Evolutionary conservation across 352 stramenopile genomes (phyloP), one percentile per base, ranked within the genome.

Genomic region (Phytopythium boreale): DNA sequence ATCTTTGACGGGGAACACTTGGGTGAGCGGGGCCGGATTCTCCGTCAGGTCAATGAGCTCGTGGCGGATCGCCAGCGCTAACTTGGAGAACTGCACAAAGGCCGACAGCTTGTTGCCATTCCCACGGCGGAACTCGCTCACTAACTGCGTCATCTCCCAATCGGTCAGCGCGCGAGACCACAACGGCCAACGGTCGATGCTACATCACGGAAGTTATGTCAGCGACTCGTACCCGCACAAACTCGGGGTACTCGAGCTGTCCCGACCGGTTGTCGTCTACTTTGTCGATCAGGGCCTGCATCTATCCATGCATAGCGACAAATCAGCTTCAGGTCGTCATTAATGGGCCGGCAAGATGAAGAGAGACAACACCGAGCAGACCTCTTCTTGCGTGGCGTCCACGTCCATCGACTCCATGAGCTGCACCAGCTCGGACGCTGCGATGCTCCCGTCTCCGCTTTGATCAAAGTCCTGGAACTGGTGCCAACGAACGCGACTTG

Each of bases 371-470:
- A 19, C 29, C n/a, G 4, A 1, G 6, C 15, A 14, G 57, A 84
- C 79, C 59, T 90, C 81, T 37, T 84, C 73, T 12, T 77, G 64
- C 12, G 75, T 74, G 11, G 71, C 68, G 12, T 69, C 29, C 43
- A 90, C 80, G 22, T 74, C 78, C 79, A 90, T 88, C 10, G 79
- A 90, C 56, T 79, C 76, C 79, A 90, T 90, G 41, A 88, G 58
- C 52, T 77, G 69, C 9, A 70, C 64, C 19, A 90, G 69, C 62
- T 90, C 81, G 1, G 67, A 70, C 15, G 76, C 75, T 15, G 79
- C 75, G 59, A 90, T 85, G 61, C 79, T 88, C 9, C 81, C 81
- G 26, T 87, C 81, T 2, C 81, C 81, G 50, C 77, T 88, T 55
- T 71, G 78, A 53, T 90, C 81, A 70, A 90, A 88, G 59, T 88